Conservation (phyloP, 2,329 filamentous ascomycete genomes). For the Sclerotinia subarctica region DNA sequence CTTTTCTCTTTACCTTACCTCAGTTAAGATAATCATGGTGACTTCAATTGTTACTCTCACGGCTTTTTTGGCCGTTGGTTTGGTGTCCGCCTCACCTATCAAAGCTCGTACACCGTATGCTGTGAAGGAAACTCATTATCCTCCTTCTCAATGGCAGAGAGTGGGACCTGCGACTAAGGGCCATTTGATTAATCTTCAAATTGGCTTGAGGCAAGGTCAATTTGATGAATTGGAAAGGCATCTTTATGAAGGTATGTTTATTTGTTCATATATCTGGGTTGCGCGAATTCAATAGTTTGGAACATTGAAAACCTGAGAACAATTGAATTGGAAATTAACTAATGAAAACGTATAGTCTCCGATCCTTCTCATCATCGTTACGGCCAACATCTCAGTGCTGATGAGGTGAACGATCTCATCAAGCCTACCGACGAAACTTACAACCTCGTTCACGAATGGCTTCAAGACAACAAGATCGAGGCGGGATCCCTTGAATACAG, state of each 20-base stretch:
- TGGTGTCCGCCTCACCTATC: slow-evolving; percentile 19
- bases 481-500: slow-evolving; percentile 42
- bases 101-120: slow-evolving; percentile 22
- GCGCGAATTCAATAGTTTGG: no score
- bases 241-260: slow-evolving; percentile 21
- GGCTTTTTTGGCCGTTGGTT: not conserved
- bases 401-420: slow-evolving; percentile 52
- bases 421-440: slow-evolving; percentile 51
- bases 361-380: slow-evolving; percentile 53
- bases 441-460: slow-evolving; percentile 54
- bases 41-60: slow-evolving; percentile 16
- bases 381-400: slow-evolving; percentile 50
- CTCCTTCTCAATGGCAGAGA: slow-evolving; percentile 19
- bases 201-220: slow-evolving; percentile 21
- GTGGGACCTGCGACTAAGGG: slow-evolving; percentile 12
- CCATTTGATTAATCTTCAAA: slow-evolving; percentile 19
- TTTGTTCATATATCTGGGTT: not conserved
- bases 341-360: slow-evolving; percentile 42
- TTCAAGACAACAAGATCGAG: slow-evolving; percentile 51
- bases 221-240: slow-evolving; percentile 21
- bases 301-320: no score
- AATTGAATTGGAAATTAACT: not conserved
- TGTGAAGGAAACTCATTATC: slow-evolving; percentile 21
- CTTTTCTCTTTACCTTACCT: not conserved
- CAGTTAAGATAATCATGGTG: slow-evolving; percentile 12